Percentiles rank a stretch among this genome's conserved stretches.
These are phyloP conservation scores for Apiospora saccharicola DNA, from an alignment of 2,329 filamentous ascomycete genomes.

Conservation along the genomic window DNA sequence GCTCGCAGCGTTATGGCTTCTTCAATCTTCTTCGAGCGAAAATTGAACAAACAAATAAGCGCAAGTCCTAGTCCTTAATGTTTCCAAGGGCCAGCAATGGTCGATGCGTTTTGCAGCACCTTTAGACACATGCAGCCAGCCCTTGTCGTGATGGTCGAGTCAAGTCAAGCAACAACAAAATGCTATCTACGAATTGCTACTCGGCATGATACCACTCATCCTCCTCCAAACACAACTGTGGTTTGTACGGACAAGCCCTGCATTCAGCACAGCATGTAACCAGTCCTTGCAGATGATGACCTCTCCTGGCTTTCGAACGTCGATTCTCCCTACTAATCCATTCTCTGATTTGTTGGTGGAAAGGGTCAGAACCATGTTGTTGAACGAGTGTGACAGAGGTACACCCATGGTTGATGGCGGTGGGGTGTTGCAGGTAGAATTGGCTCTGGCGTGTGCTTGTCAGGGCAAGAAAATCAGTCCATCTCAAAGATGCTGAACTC, in stretches of 20 bases:
- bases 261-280: background rate
- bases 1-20: background rate
- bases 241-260: background rate
- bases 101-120: constrained; percentile 8
- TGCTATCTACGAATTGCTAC: constrained; percentile 22
- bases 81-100: constrained; percentile 6
- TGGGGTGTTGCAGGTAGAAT: background rate
- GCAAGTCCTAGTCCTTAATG: background rate
- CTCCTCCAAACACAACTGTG: background rate
- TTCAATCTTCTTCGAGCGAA: background rate
- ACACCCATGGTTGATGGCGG: background rate
- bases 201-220: constrained; percentile 16
- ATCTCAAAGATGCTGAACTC: background rate
- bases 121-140: constrained; percentile 21
- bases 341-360: background rate
- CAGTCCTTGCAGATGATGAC: background rate
- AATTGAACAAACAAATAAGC: background rate
- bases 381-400: background rate
- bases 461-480: background rate
- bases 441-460: background rate
- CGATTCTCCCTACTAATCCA: constrained; percentile 4
- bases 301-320: background rate
- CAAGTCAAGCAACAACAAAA: constrained; percentile 24
- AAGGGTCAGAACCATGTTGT: background rate
- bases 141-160: constrained; percentile 19